phyloP scores from a whole-genome alignment of 2,329 filamentous ascomycete genomes.

The Aspergillus alliaceus region DNA sequence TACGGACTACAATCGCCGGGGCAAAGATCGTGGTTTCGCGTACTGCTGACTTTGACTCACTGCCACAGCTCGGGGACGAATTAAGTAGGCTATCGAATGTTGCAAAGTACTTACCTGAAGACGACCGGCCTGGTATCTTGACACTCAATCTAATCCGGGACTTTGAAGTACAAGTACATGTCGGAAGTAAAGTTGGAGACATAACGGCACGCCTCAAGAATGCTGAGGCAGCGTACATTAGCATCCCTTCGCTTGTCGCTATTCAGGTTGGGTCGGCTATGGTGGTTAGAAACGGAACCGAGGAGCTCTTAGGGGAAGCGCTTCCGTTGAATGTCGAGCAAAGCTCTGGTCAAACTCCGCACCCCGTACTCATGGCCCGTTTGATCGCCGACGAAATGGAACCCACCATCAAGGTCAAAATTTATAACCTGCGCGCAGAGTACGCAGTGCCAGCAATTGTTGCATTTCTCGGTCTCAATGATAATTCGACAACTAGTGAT shows the following conservation, averaged over 20 bases:
- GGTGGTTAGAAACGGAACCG: constrained; percentile 63
- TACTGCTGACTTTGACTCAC: constrained; percentile 63
- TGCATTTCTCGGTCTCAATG: constrained; percentile 70
- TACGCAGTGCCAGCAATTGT: constrained; percentile 84
- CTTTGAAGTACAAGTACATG: constrained; percentile 60
- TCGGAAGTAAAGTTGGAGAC: constrained; percentile 69
- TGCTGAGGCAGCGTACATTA: constrained; percentile 76
- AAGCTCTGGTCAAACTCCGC: constrained; percentile 11
- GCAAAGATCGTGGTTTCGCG: constrained; percentile 64
- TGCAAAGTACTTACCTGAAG: constrained; percentile 91
- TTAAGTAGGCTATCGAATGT: constrained; percentile 80
- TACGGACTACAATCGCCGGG: constrained; percentile 67
- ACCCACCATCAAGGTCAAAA: constrained; percentile 81
- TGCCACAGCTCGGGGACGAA: constrained; percentile 75
- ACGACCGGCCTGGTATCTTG: constrained; percentile 86
- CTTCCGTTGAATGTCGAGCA: constrained; percentile 35
- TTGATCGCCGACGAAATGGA: constrained; percentile 95
- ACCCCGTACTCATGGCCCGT: constrained; percentile 77
- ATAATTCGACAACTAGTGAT: constrained; percentile 68
- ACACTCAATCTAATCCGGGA: constrained; percentile 69
- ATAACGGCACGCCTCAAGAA: constrained; percentile 60
- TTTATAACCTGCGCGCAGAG: constrained; percentile 82
- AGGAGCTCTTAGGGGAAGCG: constrained; percentile 71
- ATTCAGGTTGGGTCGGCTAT: constrained; percentile 67
- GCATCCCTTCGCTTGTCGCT: constrained; percentile 78